These are phyloP conservation scores for Malus hybrid DNA, from an alignment of 331 rosid genomes.

Conservation along the genomic window DNA sequence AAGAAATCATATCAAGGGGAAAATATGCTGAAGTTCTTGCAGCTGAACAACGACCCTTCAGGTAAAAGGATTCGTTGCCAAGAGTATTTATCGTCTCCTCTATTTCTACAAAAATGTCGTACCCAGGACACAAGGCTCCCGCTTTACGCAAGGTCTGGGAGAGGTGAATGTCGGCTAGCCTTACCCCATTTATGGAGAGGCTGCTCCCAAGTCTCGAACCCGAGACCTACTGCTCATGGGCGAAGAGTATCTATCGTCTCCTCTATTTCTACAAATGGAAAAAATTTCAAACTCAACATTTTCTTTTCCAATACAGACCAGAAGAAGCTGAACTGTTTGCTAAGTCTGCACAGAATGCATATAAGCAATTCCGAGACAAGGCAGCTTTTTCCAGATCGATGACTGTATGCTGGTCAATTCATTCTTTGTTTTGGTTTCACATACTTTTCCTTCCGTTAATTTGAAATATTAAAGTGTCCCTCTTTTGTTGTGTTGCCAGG, in stretches of 20 bases:
- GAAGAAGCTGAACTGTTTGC: slow-evolving; percentile 92
- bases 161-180: too few relatives aligned
- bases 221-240: too few relatives aligned
- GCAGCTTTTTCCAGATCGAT: slow-evolving; percentile 93
- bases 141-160: too few relatives aligned
- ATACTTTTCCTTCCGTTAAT: background rate
- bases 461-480: background rate
- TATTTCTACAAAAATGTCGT: background rate
- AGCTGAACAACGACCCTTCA: slow-evolving; percentile 87
- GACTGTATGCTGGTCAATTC: slow-evolving; percentile 44
- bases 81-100: background rate
- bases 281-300: background rate
- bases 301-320: slow-evolving; percentile 38
- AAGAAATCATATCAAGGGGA: slow-evolving; percentile 88
- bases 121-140: too few relatives aligned
- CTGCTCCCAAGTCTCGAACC: too few relatives aligned
- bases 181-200: too few relatives aligned
- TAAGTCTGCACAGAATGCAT: slow-evolving; percentile 64
- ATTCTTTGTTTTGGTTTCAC: background rate
- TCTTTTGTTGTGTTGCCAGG: slow-evolving; percentile 34
- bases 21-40: slow-evolving; percentile 79
- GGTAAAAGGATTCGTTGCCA: slow-evolving; percentile 31
- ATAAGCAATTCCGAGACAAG: slow-evolving; percentile 79
- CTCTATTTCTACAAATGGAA: background rate
- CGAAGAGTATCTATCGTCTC: background rate